A percentile compares a stretch with the other conserved stretches of the same genome.
Evolutionary conservation across 1,284 basidiomycete genomes (phyloP).

Genomic region (Tetrapyrgos nigripes): DNA sequence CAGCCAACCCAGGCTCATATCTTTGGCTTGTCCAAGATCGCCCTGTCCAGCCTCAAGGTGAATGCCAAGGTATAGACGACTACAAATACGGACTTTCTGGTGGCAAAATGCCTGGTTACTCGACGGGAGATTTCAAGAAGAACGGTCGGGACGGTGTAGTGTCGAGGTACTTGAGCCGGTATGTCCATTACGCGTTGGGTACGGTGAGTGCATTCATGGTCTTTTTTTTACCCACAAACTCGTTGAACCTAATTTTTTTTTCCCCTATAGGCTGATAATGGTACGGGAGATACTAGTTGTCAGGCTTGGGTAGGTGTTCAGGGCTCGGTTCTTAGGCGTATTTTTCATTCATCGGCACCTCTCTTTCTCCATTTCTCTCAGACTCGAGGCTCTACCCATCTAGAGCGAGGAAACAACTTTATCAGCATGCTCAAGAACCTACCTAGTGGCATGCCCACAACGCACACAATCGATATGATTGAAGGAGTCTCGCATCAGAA

Average conservation of each 20-base stretch:
- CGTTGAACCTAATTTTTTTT: background rate
- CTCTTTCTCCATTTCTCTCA: background rate
- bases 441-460: slow-evolving; percentile 12
- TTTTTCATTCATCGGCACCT: background rate
- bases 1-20: slow-evolving; percentile 17
- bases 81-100: slow-evolving; percentile 16
- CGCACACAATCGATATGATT: slow-evolving; percentile 14
- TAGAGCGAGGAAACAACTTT: slow-evolving; percentile 17
- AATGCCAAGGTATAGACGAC: slow-evolving; percentile 7
- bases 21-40: slow-evolving; percentile 15
- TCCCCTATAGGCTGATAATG: slow-evolving; percentile 12
- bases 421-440: slow-evolving; percentile 10
- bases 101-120: slow-evolving; percentile 13
- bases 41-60: slow-evolving; percentile 3
- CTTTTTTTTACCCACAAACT: background rate
- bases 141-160: slow-evolving; percentile 11
- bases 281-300: slow-evolving; percentile 16
- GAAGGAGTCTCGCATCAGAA: slow-evolving; percentile 16
- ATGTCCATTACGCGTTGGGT: slow-evolving; percentile 19
- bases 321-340: background rate
- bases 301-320: slow-evolving; percentile 10
- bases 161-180: slow-evolving; percentile 8
- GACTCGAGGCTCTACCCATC: slow-evolving; percentile 17
- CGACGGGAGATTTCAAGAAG: background rate
- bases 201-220: background rate